These are phyloP conservation scores for Psidium guajava DNA, from an alignment of 345 rosid species.

Conservation along the genomic window DNA sequence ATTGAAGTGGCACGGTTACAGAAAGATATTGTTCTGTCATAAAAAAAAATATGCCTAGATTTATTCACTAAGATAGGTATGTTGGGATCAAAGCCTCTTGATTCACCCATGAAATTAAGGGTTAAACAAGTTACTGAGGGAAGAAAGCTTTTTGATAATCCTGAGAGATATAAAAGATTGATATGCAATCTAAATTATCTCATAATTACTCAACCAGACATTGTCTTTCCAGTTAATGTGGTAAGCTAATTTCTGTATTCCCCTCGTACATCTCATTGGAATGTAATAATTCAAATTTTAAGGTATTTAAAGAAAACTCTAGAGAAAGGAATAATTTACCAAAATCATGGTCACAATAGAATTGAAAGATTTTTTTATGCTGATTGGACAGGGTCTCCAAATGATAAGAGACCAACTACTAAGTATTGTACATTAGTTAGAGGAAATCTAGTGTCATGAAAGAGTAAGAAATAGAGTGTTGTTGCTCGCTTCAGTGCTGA, in stretches of 20 bases:
- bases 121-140: not conserved
- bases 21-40: not conserved
- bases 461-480: not conserved
- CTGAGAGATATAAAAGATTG: not conserved
- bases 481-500: not conserved
- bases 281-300: not conserved
- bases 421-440: not conserved
- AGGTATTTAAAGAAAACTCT: not conserved
- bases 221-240: not conserved
- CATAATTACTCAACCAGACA: not conserved
- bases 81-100: not conserved
- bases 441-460: not conserved
- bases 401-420: not conserved
- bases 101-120: not conserved
- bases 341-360: not conserved
- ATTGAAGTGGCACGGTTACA: not conserved
- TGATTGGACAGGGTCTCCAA: not conserved
- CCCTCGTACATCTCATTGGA: not conserved
- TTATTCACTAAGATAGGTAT: not conserved
- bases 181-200: not conserved
- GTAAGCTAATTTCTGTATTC: not conserved
- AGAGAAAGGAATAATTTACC: not conserved
- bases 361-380: not conserved
- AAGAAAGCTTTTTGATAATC: not conserved
- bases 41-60: not conserved